Evolutionary conservation across 441 rosid genomes (phyloP).

Genomic region (Adansonia gregorii): DNA sequence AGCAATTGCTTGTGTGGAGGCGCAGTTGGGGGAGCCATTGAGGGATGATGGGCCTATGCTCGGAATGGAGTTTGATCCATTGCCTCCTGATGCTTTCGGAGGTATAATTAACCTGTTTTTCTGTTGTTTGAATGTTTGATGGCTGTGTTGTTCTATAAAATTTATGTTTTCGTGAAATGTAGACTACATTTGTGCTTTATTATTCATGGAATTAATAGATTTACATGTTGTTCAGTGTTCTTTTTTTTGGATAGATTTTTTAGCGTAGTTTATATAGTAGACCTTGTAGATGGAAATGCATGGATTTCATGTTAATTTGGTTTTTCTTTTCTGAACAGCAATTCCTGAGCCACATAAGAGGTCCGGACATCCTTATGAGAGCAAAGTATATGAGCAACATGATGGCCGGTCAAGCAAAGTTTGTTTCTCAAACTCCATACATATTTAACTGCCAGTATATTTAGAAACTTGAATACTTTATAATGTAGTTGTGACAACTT

Average conservation of each 20-base stretch:
- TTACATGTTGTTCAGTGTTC: background rate
- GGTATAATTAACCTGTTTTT: conserved; percentile 46
- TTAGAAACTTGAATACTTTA: conserved; percentile 2
- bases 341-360: conserved; percentile 59
- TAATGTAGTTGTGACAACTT: background rate
- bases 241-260: background rate
- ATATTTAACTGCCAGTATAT: conserved; percentile 10
- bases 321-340: conserved; percentile 34
- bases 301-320: conserved; percentile 5
- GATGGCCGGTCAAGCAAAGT: conserved; percentile 69
- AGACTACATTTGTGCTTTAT: background rate
- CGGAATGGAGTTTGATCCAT: conserved; percentile 96
- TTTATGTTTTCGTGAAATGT: background rate
- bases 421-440: conserved; percentile 42
- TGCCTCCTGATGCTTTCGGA: conserved; percentile 98
- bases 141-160: background rate
- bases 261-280: conserved; percentile 2
- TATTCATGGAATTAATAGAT: background rate
- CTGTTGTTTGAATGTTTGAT: conserved; percentile 21
- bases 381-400: conserved; percentile 65
- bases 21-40: conserved; percentile 90
- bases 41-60: conserved; percentile 97
- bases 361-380: conserved; percentile 56
- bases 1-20: conserved; percentile 91
- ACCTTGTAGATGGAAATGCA: background rate